These are phyloP conservation scores for Phyllosticta citribraziliensis DNA, from an alignment of 2,329 filamentous ascomycete genomes.

Conservation along the genomic window DNA sequence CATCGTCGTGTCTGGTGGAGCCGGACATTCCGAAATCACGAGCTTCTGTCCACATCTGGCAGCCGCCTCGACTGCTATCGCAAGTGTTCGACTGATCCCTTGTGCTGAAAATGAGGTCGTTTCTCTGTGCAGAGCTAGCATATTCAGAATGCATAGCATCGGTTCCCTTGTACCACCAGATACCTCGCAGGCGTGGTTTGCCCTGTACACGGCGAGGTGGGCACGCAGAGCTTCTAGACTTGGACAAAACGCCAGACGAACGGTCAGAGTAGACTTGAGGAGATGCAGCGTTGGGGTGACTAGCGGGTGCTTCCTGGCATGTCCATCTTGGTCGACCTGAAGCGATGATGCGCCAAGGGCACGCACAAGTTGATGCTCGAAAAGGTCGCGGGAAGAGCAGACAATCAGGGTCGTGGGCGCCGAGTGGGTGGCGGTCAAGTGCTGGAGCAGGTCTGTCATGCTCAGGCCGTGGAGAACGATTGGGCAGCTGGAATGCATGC, in stretches of 20 bases:
- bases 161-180: not conserved
- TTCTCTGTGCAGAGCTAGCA: constrained; percentile 54
- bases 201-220: constrained; percentile 41
- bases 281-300: constrained; percentile 58
- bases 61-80: constrained; percentile 54
- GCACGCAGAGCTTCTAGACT: constrained; percentile 70
- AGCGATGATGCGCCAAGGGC: not conserved
- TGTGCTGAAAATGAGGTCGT: constrained; percentile 69
- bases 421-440: constrained; percentile 49
- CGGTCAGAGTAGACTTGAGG: constrained; percentile 56
- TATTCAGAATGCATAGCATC: constrained; percentile 51
- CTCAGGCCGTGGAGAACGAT: constrained; percentile 24
- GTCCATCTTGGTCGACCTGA: not conserved
- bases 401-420: constrained; percentile 60
- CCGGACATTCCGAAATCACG: constrained; percentile 32
- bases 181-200: constrained; percentile 16
- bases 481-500: constrained; percentile 22
- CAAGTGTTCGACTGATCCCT: constrained; percentile 54
- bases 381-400: constrained; percentile 55
- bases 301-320: constrained; percentile 24
- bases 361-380: constrained; percentile 47
- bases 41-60: constrained; percentile 24
- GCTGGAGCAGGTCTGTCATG: constrained; percentile 45
- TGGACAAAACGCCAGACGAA: constrained; percentile 63
- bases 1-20: constrained; percentile 31